Evolutionary conservation across 306 rosid genomes (phyloP).

Genomic region (Mucuna pruriens): DNA sequence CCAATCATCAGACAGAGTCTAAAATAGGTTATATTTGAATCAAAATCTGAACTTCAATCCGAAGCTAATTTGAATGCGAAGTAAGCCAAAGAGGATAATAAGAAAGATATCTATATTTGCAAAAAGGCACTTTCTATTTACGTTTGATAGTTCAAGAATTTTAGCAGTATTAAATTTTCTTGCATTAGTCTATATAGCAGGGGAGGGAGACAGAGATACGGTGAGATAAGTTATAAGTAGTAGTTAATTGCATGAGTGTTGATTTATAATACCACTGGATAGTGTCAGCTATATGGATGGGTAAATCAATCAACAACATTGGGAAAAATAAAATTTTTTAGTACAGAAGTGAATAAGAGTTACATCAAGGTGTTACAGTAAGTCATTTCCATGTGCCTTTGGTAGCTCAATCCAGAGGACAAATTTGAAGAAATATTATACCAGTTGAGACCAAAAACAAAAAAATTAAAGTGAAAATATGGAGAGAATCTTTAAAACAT

Average conservation of each 20-base stretch:
- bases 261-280: constrained; percentile 3
- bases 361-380: background rate
- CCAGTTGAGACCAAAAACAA: constrained; percentile 11
- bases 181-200: background rate
- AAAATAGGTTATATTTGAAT: constrained; percentile 19
- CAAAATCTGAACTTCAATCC: constrained; percentile 28
- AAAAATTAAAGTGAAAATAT: constrained; percentile 14
- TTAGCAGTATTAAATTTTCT: background rate
- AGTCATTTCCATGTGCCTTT: background rate
- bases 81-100: background rate
- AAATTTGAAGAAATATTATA: background rate
- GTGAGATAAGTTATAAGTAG: background rate
- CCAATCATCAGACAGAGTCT: background rate
- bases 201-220: background rate
- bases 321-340: background rate
- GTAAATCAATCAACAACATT: constrained; percentile 1
- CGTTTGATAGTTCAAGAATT: background rate
- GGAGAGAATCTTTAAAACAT: background rate
- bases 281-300: background rate
- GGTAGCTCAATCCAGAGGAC: background rate
- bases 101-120: background rate
- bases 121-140: background rate
- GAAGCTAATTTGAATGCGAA: constrained; percentile 1
- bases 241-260: background rate
- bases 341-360: background rate